Percentiles rank a stretch among this genome's conserved stretches.
Conservation (phyloP, 768 basidiomycete species). For the Tricholoma terreum region DNA sequence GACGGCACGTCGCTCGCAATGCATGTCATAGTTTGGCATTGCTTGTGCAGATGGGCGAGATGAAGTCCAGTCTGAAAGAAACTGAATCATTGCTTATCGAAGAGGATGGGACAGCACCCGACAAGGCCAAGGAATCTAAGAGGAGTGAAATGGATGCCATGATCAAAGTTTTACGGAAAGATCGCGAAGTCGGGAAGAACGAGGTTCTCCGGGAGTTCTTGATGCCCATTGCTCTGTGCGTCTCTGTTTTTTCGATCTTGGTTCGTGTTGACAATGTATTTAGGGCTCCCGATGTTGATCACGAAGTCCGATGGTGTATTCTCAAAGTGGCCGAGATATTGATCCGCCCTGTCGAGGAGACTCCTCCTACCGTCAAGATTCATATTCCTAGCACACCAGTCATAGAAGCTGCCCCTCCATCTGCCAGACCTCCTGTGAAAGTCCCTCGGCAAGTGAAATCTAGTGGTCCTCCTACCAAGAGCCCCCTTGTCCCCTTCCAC, state of each 20-base stretch:
- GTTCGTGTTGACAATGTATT: conserved; percentile 4
- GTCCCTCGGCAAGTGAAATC: conserved; percentile 36
- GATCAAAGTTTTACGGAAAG: conserved; percentile 85
- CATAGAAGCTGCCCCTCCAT: conserved; percentile 53
- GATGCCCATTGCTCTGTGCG: conserved; percentile 78
- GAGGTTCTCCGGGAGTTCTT: conserved; percentile 75
- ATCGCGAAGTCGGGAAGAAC: conserved; percentile 80
- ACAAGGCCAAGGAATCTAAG: conserved; percentile 71
- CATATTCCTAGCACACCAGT: conserved; percentile 76
- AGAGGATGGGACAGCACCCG: conserved; percentile 74
- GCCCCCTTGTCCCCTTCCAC: conserved; percentile 36
- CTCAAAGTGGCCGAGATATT: conserved; percentile 90
- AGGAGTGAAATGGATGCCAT: conserved; percentile 81
- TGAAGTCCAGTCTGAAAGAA: conserved; percentile 74
- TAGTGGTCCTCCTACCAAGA: conserved; percentile 36
- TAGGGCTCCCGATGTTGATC: conserved; percentile 74
- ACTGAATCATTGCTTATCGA: conserved; percentile 78
- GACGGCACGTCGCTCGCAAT: conserved; percentile 83
- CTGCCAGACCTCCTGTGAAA: conserved; percentile 52
- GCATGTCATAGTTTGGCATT: conserved; percentile 86
- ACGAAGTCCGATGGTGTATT: conserved; percentile 88
- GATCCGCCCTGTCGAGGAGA: conserved; percentile 79
- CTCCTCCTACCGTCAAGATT: conserved; percentile 81
- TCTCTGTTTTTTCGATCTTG: conserved; percentile 23
- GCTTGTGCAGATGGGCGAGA: conserved; percentile 85